Conservation (phyloP, 768 basidiomycete species). For the Tylopilus rubrobrunneus region DNA sequence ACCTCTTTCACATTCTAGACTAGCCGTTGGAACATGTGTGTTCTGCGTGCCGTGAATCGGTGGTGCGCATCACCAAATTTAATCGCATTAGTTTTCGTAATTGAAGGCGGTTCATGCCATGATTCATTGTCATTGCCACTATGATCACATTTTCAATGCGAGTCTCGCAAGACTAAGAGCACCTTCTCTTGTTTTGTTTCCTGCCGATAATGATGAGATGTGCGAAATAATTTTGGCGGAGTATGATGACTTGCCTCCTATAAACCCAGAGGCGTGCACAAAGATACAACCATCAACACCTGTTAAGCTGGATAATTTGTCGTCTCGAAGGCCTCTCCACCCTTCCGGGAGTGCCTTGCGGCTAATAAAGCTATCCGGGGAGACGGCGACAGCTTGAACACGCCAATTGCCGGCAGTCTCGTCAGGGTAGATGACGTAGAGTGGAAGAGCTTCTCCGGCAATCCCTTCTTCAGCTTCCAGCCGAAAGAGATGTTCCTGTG, state of each 20-base stretch:
- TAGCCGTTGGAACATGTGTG: conserved; percentile 12
- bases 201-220: conserved; percentile 35
- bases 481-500: conserved; percentile 85
- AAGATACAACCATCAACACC: conserved; percentile 87
- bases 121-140: conserved; percentile 12
- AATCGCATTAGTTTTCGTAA: conserved; percentile 6
- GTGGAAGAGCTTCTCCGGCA: conserved; percentile 48
- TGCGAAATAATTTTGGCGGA: not conserved
- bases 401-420: conserved; percentile 77
- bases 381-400: conserved; percentile 84
- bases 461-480: conserved; percentile 61
- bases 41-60: conserved; percentile 9
- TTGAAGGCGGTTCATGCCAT: conserved; percentile 14
- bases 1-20: conserved; percentile 10
- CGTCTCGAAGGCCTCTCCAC: conserved; percentile 92
- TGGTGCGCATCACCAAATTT: conserved; percentile 9
- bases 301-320: conserved; percentile 63
- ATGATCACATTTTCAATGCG: conserved; percentile 44
- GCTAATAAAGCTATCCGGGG: conserved; percentile 82
- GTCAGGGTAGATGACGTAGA: conserved; percentile 91
- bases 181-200: conserved; percentile 88
- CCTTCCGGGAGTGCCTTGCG: conserved; percentile 88
- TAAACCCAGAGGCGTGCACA: conserved; percentile 95
- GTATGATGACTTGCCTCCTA: conserved; percentile 62
- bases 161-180: conserved; percentile 74